Evolutionary conservation across 108 stramenopile genomes (phyloP), one percentile per base, ranked within the genome.

Genomic region (Fistulifera pelliculosa): DNA sequence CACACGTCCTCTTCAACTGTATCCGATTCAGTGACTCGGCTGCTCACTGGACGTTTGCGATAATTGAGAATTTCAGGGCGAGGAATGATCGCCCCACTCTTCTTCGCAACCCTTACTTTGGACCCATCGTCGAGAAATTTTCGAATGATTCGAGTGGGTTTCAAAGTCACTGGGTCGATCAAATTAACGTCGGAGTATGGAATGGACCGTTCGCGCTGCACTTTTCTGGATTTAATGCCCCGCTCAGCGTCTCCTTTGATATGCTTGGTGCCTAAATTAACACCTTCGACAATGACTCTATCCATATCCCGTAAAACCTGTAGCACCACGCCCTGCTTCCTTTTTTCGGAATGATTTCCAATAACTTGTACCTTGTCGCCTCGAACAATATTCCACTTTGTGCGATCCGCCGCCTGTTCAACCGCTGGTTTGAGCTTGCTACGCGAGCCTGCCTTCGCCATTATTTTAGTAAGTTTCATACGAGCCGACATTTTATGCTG

Each of bases 341-440:
- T 93, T 43, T 60, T 65, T 62, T 95, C 87, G 31, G 84, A 79
- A 61, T 92, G 90, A 39, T 73, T 79, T 0, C 90, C 82, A 26
- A 97, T 76, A 41, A 97, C 93, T 68, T 86, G 83, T 48, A 97
- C 94, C 54, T 80, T 92, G 73, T 97, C 96, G 25, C 96, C 96
- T 22, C 88, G 69, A 18, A 95, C 54, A 50, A 97, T 94, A 68
- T 92, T 75, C 87, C 83, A 96, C 47, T 62, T 38, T 27, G 16
- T 25, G 26, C 25, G 26, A 2, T 22, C 25, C 6, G 22, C 43
- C 16, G 10, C 45, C 47, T 65, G 47, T 23, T 48, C 13, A 16
- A 15, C 47, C 14, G 56, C 48, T 19, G 47, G 47, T n/a, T 27
- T 10, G 16, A 40, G 14, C 16, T 35, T 18, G 21, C 26, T n/a